Conservation (phyloP, 2,329 filamentous ascomycete genomes). For the Chrysoporthe austroafricana region DNA sequence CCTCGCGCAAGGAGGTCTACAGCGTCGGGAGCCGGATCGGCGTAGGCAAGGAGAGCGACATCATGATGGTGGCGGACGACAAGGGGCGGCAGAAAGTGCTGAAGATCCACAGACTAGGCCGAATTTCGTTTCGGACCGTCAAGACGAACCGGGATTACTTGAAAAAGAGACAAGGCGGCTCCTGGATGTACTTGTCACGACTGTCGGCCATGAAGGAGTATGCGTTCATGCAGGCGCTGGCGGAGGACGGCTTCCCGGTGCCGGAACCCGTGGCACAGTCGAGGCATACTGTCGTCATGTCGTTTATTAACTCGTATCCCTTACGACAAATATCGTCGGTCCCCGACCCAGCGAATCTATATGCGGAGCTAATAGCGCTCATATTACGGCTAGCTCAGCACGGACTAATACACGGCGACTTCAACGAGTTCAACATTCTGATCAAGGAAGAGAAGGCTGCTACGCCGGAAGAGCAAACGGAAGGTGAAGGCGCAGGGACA, state of each 20-base stretch:
- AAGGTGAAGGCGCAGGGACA: conserved; percentile 32
- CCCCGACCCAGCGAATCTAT: conserved; percentile 81
- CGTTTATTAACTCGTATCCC: conserved; percentile 87
- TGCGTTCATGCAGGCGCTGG: conserved; percentile 88
- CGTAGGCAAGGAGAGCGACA: conserved; percentile 97
- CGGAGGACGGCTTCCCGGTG: conserved; percentile 84
- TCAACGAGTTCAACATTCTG: conserved; percentile 98
- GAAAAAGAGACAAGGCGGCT: conserved; percentile 70
- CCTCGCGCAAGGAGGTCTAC: conserved; percentile 79
- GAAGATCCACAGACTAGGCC: conserved; percentile 93
- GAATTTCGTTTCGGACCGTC: conserved; percentile 95
- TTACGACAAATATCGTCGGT: conserved; percentile 85
- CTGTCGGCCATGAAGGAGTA: conserved; percentile 93
- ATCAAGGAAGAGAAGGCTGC: conserved; percentile 71
- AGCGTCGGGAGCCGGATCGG: conserved; percentile 93
- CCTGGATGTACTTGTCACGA: conserved; percentile 98
- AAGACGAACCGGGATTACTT: conserved; percentile 97
- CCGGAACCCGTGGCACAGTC: conserved; percentile 88
- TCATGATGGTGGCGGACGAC: conserved; percentile 87
- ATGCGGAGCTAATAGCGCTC: conserved; percentile 86
- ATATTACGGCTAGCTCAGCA: conserved; percentile 82
- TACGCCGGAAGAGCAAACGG: conserved; percentile 44
- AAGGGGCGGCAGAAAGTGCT: conserved; percentile 78
- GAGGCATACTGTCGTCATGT: conserved; percentile 96
- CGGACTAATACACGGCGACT: conserved; percentile 95